These are phyloP conservation scores for Populus ilicifolia DNA, from an alignment of 345 rosid species.

Conservation along the genomic window DNA sequence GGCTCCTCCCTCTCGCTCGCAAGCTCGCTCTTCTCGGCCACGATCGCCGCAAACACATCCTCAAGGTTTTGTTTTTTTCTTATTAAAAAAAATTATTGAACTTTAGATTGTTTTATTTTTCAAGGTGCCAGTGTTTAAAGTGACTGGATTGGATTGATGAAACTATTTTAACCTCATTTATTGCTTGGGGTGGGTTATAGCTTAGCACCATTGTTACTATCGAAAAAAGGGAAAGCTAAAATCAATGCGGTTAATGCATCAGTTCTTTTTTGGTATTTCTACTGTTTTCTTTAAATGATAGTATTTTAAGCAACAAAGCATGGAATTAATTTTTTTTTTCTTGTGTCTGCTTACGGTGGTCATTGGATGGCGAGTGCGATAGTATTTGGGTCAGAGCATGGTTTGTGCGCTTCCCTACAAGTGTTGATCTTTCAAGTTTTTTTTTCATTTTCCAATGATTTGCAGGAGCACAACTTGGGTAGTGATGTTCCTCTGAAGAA, in stretches of 20 bases:
- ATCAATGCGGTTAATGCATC: background rate
- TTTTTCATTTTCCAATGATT: background rate
- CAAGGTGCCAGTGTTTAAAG: background rate
- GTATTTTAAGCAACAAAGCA: background rate
- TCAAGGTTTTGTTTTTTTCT: conserved; percentile 43
- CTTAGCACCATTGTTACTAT: background rate
- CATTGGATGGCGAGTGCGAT: background rate
- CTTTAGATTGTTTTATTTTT: background rate
- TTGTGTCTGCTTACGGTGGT: background rate
- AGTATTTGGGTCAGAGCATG: background rate
- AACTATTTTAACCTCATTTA: background rate
- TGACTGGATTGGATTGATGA: background rate
- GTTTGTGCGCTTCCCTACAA: background rate
- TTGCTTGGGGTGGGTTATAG: background rate
- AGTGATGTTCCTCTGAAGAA: conserved; percentile 80
- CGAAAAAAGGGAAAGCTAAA: background rate
- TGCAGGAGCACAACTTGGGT: conserved; percentile 71
- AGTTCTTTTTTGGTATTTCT: background rate
- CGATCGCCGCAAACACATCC: conserved; percentile 48
- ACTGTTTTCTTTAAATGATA: background rate
- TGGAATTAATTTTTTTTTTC: background rate
- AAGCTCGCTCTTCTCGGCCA: conserved; percentile 62
- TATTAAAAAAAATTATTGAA: background rate
- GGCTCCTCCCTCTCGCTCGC: conserved; percentile 62
- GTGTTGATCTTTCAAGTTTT: background rate